These are phyloP conservation scores for Litchi chinensis DNA, from an alignment of 345 rosid genomes.

Conservation along the genomic window DNA sequence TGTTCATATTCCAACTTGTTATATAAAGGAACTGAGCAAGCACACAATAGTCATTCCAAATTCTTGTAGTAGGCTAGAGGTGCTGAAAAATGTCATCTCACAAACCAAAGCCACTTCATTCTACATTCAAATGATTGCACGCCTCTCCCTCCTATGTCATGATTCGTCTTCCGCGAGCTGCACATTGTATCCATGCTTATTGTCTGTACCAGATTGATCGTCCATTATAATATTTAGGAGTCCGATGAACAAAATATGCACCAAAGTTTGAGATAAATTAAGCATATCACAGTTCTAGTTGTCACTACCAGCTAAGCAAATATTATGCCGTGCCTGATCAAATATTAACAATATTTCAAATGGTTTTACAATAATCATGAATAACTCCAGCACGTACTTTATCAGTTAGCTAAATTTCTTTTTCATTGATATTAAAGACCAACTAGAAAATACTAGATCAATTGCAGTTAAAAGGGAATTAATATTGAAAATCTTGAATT, in stretches of 20 bases:
- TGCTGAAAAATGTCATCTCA: neutral
- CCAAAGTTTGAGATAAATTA: neutral
- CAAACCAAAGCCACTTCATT: neutral
- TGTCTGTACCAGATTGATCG: conserved; percentile 46
- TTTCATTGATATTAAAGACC: neutral
- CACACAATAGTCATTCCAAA: conserved; percentile 4
- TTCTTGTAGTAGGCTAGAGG: neutral
- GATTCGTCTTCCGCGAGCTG: conserved; percentile 63
- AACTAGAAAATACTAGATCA: too few species aligned
- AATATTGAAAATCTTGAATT: conserved; percentile 2
- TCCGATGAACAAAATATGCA: conserved; percentile 24
- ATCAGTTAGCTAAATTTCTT: neutral
- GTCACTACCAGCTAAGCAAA: neutral
- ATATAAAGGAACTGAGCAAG: conserved; percentile 9
- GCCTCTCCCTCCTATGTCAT: conserved; percentile 26
- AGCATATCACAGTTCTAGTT: neutral
- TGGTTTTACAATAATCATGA: neutral
- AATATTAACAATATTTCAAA: neutral
- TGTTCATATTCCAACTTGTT: conserved; percentile 10
- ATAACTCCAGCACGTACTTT: neutral
- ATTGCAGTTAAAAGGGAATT: neutral
- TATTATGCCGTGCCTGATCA: neutral
- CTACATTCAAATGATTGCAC: neutral
- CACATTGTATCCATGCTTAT: conserved; percentile 56
- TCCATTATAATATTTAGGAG: conserved; percentile 14